These are phyloP conservation scores for Globisporangium splendens DNA, from an alignment of 352 stramenopile species.

Conservation along the genomic window DNA sequence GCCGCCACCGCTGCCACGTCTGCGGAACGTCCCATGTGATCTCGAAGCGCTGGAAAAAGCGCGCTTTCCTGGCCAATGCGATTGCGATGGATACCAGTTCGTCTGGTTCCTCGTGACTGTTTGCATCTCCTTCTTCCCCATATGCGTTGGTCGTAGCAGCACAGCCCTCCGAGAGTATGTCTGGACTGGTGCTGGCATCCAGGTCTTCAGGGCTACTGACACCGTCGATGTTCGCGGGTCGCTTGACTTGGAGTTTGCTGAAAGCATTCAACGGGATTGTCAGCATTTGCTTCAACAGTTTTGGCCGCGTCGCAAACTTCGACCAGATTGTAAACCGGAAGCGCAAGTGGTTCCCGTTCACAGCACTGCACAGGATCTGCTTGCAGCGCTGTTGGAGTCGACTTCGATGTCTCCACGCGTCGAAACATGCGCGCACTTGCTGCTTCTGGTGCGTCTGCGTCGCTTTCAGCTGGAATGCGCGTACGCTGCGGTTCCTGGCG, in stretches of 20 bases:
- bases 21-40: constrained; percentile 34
- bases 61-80: constrained; percentile 32
- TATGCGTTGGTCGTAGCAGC: no score
- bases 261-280: no score
- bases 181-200: no score
- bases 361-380: constrained; percentile 32
- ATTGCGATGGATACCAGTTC: constrained; percentile 12
- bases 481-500: constrained; percentile 16
- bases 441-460: constrained; percentile 8
- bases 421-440: constrained; percentile 19
- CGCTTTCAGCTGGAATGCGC: constrained; percentile 17
- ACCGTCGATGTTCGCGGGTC: no score
- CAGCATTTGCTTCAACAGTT: constrained; percentile 18
- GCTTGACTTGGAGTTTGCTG: no score
- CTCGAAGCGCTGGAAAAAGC: constrained; percentile 44
- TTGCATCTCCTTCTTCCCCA: not conserved
- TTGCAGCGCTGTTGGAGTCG: constrained; percentile 23
- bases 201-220: no score
- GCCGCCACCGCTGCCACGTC: constrained; percentile 55
- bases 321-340: constrained; percentile 60
- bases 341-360: constrained; percentile 28
- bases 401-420: constrained; percentile 32
- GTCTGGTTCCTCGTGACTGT: no score
- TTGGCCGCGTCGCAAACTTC: constrained; percentile 25
- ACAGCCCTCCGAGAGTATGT: no score